phyloP scores from a whole-genome alignment of 495 filamentous ascomycete species.

The Aspergillus cavernicola region DNA sequence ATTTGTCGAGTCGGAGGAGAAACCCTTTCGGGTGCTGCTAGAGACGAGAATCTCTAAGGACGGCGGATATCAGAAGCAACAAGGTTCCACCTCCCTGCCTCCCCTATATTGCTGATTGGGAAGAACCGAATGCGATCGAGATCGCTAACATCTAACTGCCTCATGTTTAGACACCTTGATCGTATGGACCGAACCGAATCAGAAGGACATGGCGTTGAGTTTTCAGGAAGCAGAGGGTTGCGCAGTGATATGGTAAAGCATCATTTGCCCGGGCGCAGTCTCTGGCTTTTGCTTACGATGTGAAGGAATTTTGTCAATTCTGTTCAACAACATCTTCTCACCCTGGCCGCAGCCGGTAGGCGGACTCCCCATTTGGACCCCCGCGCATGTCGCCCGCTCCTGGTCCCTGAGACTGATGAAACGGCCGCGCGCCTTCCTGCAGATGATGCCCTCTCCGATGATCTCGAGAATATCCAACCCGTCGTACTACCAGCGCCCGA shows the following conservation, averaged over 20 bases:
- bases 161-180: slow-evolving; percentile 79
- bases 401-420: background rate
- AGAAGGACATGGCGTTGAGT: slow-evolving; percentile 94
- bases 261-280: slow-evolving; percentile 4
- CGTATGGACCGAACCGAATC: slow-evolving; percentile 88
- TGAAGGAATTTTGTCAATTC: slow-evolving; percentile 85
- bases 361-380: background rate
- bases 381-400: slow-evolving; percentile 9
- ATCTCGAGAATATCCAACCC: slow-evolving; percentile 67
- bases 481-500: slow-evolving; percentile 74
- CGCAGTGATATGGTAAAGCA: slow-evolving; percentile 75
- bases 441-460: slow-evolving; percentile 92
- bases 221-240: slow-evolving; percentile 98
- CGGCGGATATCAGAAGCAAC: slow-evolving; percentile 97
- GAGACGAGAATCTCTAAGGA: slow-evolving; percentile 89
- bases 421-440: background rate
- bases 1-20: slow-evolving; percentile 88
- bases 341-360: slow-evolving; percentile 49
- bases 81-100: slow-evolving; percentile 56
- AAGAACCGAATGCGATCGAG: background rate
- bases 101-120: slow-evolving; percentile 6
- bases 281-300: slow-evolving; percentile 15
- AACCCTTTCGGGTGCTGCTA: slow-evolving; percentile 74
- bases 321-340: slow-evolving; percentile 67
- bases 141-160: slow-evolving; percentile 23